phyloP scores from a whole-genome alignment of 2,329 filamentous ascomycete genomes.

The Fusarium concolor region DNA sequence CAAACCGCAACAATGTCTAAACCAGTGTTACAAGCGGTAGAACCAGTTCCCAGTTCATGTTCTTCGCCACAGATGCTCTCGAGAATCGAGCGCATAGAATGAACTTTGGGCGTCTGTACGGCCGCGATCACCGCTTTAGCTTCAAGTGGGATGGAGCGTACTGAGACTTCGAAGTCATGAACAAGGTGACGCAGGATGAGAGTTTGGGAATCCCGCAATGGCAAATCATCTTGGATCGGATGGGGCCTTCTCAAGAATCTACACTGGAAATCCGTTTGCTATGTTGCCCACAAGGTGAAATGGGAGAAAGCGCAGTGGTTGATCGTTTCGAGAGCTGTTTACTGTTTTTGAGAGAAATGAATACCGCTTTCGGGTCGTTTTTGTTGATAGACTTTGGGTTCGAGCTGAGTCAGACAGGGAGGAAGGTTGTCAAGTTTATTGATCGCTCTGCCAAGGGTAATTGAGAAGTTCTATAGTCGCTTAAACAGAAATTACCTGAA shows the following conservation, averaged over 20 bases:
- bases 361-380: constrained; percentile 49
- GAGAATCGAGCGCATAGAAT: constrained; percentile 58
- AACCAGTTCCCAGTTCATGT: constrained; percentile 47
- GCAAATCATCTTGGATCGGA: constrained; percentile 54
- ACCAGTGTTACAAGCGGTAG: constrained; percentile 57
- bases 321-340: constrained; percentile 39
- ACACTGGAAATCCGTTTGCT: constrained; percentile 47
- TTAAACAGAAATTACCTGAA: neutral
- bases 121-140: constrained; percentile 57
- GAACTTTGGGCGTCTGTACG: constrained; percentile 51
- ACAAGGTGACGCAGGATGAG: constrained; percentile 37
- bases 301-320: neutral
- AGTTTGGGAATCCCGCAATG: constrained; percentile 54
- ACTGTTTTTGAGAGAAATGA: constrained; percentile 42
- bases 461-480: too few relatives aligned
- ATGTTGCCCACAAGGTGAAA: neutral
- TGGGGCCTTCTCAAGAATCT: constrained; percentile 43
- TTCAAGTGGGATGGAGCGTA: constrained; percentile 57
- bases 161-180: constrained; percentile 51
- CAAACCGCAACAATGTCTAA: constrained; percentile 54
- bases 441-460: constrained; percentile 31
- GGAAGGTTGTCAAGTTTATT: constrained; percentile 47
- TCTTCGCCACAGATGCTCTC: constrained; percentile 54
- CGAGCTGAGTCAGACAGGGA: constrained; percentile 41
- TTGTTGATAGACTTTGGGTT: constrained; percentile 51